These are phyloP conservation scores for Salvia miltiorrhiza DNA, from an alignment of 257 asterid species.

Conservation along the genomic window DNA sequence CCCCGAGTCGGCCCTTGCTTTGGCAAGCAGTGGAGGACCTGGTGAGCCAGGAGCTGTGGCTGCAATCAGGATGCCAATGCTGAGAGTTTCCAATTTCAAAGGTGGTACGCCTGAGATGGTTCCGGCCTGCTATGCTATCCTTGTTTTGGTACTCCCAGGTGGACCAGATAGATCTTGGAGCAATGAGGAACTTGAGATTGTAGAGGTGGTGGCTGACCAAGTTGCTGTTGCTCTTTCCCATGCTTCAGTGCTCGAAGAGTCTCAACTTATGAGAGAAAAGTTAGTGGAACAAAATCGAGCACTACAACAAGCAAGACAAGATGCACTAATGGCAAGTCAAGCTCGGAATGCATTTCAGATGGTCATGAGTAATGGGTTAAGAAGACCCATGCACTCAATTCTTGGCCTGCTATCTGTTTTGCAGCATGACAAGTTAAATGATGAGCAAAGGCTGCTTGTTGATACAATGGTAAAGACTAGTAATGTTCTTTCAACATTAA, in stretches of 20 bases:
- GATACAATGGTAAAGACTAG: slow-evolving; percentile 72
- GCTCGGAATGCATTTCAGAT: slow-evolving; percentile 77
- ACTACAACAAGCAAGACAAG: slow-evolving; percentile 70
- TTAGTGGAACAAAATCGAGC: slow-evolving; percentile 77
- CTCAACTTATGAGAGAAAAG: slow-evolving; percentile 72
- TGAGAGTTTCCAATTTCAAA: slow-evolving; percentile 71
- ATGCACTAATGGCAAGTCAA: slow-evolving; percentile 80
- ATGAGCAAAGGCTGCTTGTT: slow-evolving; percentile 62
- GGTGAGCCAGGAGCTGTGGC: slow-evolving; percentile 73
- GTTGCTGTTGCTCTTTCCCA: slow-evolving; percentile 96
- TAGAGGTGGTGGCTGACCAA: slow-evolving; percentile 85
- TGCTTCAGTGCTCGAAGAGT: slow-evolving; percentile 92
- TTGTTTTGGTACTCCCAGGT: slow-evolving; percentile 80
- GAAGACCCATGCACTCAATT: slow-evolving; percentile 93
- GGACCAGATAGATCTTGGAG: slow-evolving; percentile 69
- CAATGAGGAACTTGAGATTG: slow-evolving; percentile 72
- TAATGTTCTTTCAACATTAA: slow-evolving; percentile 64
- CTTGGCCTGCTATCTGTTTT: slow-evolving; percentile 68
- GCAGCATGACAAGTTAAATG: slow-evolving; percentile 58
- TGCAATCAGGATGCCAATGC: slow-evolving; percentile 96
- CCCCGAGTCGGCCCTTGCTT: slow-evolving; percentile 62
- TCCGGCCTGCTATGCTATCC: slow-evolving; percentile 81
- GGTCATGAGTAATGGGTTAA: slow-evolving; percentile 81
- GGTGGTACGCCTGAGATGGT: slow-evolving; percentile 89
- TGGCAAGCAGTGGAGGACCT: slow-evolving; percentile 59